Conservation (phyloP, 345 rosid species). For the Gynandropsis gynandra region DNA sequence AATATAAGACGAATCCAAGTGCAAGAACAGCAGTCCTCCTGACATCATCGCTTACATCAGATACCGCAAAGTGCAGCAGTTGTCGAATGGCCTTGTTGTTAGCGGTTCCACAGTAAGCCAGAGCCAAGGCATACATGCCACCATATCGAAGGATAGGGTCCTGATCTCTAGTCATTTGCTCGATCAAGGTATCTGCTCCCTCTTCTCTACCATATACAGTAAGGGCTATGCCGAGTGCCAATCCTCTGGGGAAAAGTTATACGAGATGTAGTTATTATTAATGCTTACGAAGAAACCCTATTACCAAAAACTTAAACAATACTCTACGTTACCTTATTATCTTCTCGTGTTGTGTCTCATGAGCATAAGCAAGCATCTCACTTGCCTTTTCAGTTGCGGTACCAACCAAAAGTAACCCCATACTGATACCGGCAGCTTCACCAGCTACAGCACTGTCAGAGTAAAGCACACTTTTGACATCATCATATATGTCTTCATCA, state of each 20-base stretch:
- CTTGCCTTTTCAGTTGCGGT: constrained; percentile 94
- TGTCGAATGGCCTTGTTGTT: constrained; percentile 99
- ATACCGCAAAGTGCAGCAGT: constrained; percentile 97
- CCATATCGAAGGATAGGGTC: constrained; percentile 98
- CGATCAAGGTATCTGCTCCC: constrained; percentile 95
- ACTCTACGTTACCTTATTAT: constrained; percentile 62
- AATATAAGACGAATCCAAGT: constrained; percentile 94
- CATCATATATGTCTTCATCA: constrained; percentile 90
- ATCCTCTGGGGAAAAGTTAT: constrained; percentile 45
- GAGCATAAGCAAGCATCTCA: constrained; percentile 98
- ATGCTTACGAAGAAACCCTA: constrained; percentile 1
- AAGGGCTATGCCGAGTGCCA: constrained; percentile 94
- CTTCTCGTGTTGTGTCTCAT: constrained; percentile 98
- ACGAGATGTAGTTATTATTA: constrained; percentile 12
- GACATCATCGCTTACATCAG: constrained; percentile 97
- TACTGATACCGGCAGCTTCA: constrained; percentile 99
- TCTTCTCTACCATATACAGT: constrained; percentile 99
- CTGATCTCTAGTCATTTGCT: constrained; percentile 97
- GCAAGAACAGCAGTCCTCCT: constrained; percentile 98
- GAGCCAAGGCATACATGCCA: constrained; percentile 95
- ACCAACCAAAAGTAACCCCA: constrained; percentile 99
- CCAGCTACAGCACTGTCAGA: constrained; percentile 98
- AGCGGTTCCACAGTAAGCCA: constrained; percentile 96
- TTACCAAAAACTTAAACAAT: constrained; percentile 1
- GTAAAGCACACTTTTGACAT: constrained; percentile 74